phyloP scores from a whole-genome alignment of 805 yeast species.

The Zygoascus tannicola region DNA sequence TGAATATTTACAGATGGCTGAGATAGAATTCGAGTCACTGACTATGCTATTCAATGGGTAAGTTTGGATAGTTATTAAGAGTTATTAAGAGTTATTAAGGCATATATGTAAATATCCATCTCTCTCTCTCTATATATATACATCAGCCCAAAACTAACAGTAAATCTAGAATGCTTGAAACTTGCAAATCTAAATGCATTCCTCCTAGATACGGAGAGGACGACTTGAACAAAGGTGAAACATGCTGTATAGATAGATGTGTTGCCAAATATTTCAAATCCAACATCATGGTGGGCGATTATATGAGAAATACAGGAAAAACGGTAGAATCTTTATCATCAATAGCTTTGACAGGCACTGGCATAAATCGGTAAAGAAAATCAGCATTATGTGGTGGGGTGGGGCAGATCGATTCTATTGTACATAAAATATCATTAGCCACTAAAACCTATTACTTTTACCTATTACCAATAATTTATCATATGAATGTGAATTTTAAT shows the following conservation, averaged over 20 bases:
- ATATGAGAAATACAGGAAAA: constrained; percentile 15
- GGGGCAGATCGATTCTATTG: too few species aligned
- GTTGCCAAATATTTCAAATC: constrained; percentile 73
- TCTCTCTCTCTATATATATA: too few species aligned
- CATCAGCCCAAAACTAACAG: too few species aligned
- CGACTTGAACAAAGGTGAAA: constrained; percentile 79
- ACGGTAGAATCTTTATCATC: constrained; percentile 10
- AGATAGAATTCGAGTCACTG: constrained; percentile 26
- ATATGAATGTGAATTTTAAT: too few species aligned
- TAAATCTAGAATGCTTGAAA: constrained; percentile 42
- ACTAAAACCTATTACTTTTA: too few species aligned
- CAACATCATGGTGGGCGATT: constrained; percentile 35
- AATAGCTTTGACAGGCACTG: neutral
- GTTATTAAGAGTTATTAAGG: too few species aligned
- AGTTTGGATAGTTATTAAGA: constrained; percentile 6
- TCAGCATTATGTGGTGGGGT: too few species aligned
- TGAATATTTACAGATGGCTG: constrained; percentile 26
- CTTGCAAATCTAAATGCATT: constrained; percentile 71
- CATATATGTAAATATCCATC: too few species aligned
- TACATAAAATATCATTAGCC: too few species aligned
- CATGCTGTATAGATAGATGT: constrained; percentile 76
- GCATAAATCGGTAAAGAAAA: too few species aligned
- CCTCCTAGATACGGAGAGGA: constrained; percentile 78
- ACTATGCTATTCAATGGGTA: constrained; percentile 24
- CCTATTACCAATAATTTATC: too few species aligned